These are phyloP conservation scores for Chlorella vulgaris DNA, from an alignment of 139 green algal species.

Conservation along the genomic window DNA sequence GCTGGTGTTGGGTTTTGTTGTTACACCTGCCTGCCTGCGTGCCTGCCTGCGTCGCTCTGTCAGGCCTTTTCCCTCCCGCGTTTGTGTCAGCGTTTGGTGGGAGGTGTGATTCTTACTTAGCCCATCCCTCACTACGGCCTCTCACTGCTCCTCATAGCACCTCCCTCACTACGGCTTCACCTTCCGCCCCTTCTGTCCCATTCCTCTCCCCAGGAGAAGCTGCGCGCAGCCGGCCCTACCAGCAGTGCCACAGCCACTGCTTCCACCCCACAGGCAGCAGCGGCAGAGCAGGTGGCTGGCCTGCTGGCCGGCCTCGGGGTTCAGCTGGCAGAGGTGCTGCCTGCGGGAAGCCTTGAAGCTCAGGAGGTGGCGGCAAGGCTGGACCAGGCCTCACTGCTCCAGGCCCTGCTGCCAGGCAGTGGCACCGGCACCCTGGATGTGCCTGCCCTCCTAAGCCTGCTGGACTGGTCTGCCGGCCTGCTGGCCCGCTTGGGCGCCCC, in stretches of 20 bases:
- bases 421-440: neutral
- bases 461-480: slow-evolving; percentile 41
- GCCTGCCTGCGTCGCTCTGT: too few species aligned
- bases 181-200: too few species aligned
- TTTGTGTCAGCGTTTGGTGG: too few species aligned
- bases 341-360: slow-evolving; percentile 1
- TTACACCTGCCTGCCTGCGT: too few species aligned
- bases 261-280: neutral
- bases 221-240: too few species aligned
- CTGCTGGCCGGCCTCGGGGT: slow-evolving; percentile 55
- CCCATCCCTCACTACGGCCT: too few species aligned
- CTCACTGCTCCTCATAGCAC: too few species aligned
- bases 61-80: too few species aligned
- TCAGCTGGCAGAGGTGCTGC: slow-evolving; percentile 51
- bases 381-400: slow-evolving; percentile 16
- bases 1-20: neutral
- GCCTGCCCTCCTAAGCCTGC: slow-evolving; percentile 18
- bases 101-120: too few species aligned
- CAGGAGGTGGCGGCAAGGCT: slow-evolving; percentile 41
- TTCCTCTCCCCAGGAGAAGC: neutral
- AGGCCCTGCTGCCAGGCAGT: slow-evolving; percentile 5
- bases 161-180: neutral
- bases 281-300: slow-evolving; percentile 34
- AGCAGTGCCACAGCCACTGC: neutral
- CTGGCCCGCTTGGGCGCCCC: slow-evolving; percentile 48